A percentile compares a stretch with the other conserved stretches of the same genome.
phyloP scores from a whole-genome alignment of 139 green algal genomes.

The Chlamydomonas incerta region DNA sequence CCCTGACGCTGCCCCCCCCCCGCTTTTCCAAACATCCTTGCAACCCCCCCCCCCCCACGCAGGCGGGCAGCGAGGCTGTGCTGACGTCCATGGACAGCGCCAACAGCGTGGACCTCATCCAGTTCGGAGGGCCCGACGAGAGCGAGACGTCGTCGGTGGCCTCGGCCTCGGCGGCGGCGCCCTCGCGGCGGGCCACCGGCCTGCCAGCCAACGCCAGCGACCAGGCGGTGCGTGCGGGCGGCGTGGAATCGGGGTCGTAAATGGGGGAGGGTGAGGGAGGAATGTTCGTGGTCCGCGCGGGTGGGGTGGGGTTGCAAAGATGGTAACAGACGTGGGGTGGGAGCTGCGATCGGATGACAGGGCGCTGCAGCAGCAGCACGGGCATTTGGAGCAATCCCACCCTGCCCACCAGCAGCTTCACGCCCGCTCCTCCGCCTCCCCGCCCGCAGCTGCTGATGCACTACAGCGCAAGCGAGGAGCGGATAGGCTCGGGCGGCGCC shows the following conservation, averaged over 20 bases:
- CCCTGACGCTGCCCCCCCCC: too few species aligned
- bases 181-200: too few species aligned
- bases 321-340: too few species aligned
- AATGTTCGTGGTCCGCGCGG: too few species aligned
- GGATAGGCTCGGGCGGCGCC: background rate
- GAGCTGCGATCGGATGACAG: too few species aligned
- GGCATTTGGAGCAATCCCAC: too few species aligned
- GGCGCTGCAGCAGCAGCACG: too few species aligned
- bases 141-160: background rate
- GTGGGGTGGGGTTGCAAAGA: too few species aligned
- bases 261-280: too few species aligned
- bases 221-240: background rate
- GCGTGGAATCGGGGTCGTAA: too few species aligned
- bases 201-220: background rate
- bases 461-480: constrained; percentile 20
- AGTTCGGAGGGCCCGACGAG: constrained; percentile 18
- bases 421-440: background rate
- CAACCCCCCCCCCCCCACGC: too few species aligned
- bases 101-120: constrained; percentile 20
- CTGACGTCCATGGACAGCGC: constrained; percentile 19
- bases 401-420: background rate
- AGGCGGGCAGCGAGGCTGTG: constrained; percentile 33
- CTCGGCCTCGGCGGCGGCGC: background rate
- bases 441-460: background rate
- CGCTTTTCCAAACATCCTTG: too few species aligned